Evolutionary conservation across 805 yeast species (phyloP), one percentile per base, ranked within the genome.

Genomic region (Metschnikowia henanensis): DNA sequence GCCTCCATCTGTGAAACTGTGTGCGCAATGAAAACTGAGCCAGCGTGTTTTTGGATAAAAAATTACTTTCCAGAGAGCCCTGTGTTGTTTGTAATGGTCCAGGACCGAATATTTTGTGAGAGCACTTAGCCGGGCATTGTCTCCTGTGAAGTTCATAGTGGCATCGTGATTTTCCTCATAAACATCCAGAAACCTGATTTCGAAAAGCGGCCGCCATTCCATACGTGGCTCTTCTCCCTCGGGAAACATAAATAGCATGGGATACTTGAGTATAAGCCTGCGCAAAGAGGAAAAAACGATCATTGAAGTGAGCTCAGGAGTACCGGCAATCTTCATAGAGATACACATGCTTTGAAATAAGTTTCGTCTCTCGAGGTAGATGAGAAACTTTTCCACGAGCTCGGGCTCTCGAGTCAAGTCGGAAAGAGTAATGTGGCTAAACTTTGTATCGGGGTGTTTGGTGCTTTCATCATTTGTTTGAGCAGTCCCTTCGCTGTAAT

Each of bases 1-100:
- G 10, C 49, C 49, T 2, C 43, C 49, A 23, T 46, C 49, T 6
- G 49, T 46, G 36, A 35, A 35, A 9, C 39, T 23, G 18, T 46
- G 49, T 4, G 49, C 39, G 15, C 41, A 30, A 21, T 41, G 35
- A 28, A 46, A 38, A 12, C 46, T 34, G 32, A 46, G 41, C 49
- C 46, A 41, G 10, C 41, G 37, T 3, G 46, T 35, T n/a, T 46
- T 25, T 6, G 18, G 13, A 13, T 38, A 34, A 6, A 37, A 46
- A 3, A 46, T 33, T 4, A 46, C 30, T 26, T 31, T 35, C 49
- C 49, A 46, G 16, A 46, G 28, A 19, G 37, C 41, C 2, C 30
- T 28, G 21, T 29, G 37, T 16, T 29, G 29, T 5, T 19, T 33
- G 29, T 22, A 40, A 28, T 17, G 30, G 18, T 41, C 46, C 28